Conservation (phyloP, 371 early-diverging fungal genomes). For the Mucor ambiguus region DNA sequence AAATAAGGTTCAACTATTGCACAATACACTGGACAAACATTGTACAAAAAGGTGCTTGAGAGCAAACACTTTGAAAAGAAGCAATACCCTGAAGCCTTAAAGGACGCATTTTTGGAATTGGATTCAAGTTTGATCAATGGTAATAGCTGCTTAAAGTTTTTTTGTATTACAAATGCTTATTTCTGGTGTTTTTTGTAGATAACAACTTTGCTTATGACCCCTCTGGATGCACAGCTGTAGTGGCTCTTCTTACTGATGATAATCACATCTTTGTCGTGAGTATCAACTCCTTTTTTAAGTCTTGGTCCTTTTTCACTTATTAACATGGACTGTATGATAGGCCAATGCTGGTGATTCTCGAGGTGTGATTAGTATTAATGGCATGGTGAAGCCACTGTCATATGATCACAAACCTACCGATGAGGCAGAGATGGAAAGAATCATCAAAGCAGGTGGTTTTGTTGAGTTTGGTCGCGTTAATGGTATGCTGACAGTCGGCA, state of each 20-base stretch:
- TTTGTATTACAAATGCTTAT: background rate
- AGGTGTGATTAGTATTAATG: constrained; percentile 74
- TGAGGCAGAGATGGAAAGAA: constrained; percentile 75
- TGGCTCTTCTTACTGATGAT: constrained; percentile 32
- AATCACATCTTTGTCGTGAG: constrained; percentile 33
- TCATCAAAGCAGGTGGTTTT: constrained; percentile 88
- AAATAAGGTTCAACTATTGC: constrained; percentile 69
- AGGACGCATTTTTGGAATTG: constrained; percentile 75
- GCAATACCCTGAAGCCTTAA: constrained; percentile 73
- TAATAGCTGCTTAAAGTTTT: constrained; percentile 23
- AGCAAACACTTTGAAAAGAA: constrained; percentile 64
- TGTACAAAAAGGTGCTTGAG: constrained; percentile 71
- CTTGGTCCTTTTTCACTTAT: background rate
- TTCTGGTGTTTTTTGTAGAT: constrained; percentile 43
- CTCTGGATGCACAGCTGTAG: constrained; percentile 94
- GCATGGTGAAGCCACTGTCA: constrained; percentile 76
- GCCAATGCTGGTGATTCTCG: constrained; percentile 96
- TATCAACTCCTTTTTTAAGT: background rate
- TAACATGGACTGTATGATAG: constrained; percentile 9
- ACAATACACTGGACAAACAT: constrained; percentile 74
- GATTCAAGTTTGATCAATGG: constrained; percentile 77
- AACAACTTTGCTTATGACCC: constrained; percentile 70
- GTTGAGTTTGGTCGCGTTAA: constrained; percentile 96
- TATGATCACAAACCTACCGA: constrained; percentile 92
- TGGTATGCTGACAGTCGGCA: constrained; percentile 48